Base-by-base conservation (phyloP, 129 eudicot species). In the Lactuca sativa region DNA sequence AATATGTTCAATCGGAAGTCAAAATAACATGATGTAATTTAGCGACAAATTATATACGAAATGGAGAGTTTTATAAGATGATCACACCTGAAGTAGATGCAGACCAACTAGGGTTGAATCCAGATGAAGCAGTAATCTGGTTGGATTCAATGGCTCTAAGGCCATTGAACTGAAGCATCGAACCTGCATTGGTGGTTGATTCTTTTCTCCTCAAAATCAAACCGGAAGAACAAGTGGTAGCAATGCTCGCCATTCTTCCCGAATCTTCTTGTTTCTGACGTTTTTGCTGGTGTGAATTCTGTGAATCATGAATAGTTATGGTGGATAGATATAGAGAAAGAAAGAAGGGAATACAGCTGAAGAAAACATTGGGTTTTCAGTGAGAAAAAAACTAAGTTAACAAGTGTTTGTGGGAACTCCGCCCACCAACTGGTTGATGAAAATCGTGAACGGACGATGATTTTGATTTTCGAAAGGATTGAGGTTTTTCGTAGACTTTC, bases 141-240 rank as follows among this genome's bases (percentile, higher is more conserved):
- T 59, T 75, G 6, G 55, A 31, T 2, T 79, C 85, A 67, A 67
- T 76, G 32, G 78, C 75, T 84, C 74, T 87, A 33, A 87, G 81
- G 48, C 95, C 95, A 79, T 77, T 82, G 59, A 57, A 84, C 5
- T 84, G 90, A 15, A 40, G 59, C 74, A 84, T 21, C 33, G 83
- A 79, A 67, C 51, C 72, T 41, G 81, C 80, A 67, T 77, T 79
- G 62, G 38, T 81, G 59, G 38, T 18, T 56, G 80, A 67, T 25
- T 87, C 80, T 63, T 61, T 84, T 37, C 75, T 52, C 71, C 64
- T 81, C 9, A 70, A 74, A 63, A 77, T 63, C 76, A 74, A 79
- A 74, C 74, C 83, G 59, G 89, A 81, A 73, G 86, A 81, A 78
- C 85, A 86, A 16, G 89, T 75, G 71, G 77, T 75, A 64, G 86